Evolutionary conservation across 495 filamentous ascomycete species (phyloP), one percentile per base, ranked within the genome.

Genomic region (Penicillium coprophilum): DNA sequence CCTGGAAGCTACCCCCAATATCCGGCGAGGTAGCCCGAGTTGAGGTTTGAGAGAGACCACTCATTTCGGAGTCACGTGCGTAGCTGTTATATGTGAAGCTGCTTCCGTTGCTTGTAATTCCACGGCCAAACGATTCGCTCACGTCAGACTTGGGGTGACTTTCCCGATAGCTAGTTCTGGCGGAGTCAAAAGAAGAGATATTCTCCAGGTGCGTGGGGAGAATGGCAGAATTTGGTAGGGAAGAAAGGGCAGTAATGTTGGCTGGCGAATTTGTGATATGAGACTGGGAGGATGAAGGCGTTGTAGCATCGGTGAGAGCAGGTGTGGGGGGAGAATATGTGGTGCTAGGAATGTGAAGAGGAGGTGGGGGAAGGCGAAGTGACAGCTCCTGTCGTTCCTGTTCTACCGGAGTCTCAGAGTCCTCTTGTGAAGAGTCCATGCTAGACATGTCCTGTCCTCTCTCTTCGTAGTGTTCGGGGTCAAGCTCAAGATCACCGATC

Each of bases 11-110:
- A 23, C 63, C 62, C 27, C 71, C 64, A 43, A 80, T 76, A 44
- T 96, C 93, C 34, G 93, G 93, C 1, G 91, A 96, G 28, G 92
- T 96, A 38, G 92, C 92, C 45, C 92, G 80, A 2, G 93, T 97
- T 15, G 93, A 97, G 3, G 84, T 84, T 65, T 86, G 85, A 9
- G 92, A 96, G 6, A 92, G 66, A 38, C 87, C 79, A 64, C 89
- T 94, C 60, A 85, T 84, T 63, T 93, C 91, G 2, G 91, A 96
- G 60, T 91, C 89, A 32, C 89, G 85, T 46, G 83, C 74, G 64
- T 82, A 83, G 71, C 87, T 89, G 53, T 85, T 78, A 63, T 88
- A 91, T 2, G 89, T 94, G 70, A 85, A 89, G 63, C 82, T 87
- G 58, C 85, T 84, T 24, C 79, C 84, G 39, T 79, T 80, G 65